Percentiles rank a stretch among this genome's conserved stretches.
Conservation (phyloP, 1,139 yeast genomes). For the Blastobotrys arbuscula region DNA sequence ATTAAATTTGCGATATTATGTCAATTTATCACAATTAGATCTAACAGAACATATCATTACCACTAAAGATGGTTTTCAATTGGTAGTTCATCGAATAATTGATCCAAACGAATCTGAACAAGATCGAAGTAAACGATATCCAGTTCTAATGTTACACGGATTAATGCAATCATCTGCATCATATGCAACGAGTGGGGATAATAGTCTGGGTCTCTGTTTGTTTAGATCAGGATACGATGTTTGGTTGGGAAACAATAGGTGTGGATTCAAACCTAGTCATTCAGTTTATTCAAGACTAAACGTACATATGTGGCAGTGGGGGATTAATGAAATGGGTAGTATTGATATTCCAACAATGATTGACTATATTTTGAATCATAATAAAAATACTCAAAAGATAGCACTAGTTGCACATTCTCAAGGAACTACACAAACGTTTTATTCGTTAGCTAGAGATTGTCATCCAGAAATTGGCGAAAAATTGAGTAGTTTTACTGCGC, state of each 20-base stretch:
- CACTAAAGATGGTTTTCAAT: slow-evolving; percentile 76
- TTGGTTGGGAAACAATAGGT: slow-evolving; percentile 90
- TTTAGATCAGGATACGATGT: slow-evolving; percentile 70
- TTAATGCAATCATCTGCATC: slow-evolving; percentile 83
- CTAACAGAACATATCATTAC: slow-evolving; percentile 53
- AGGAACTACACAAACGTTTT: slow-evolving; percentile 81
- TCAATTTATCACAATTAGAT: slow-evolving; percentile 52
- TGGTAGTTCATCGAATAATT: slow-evolving; percentile 58
- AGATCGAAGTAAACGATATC: slow-evolving; percentile 34
- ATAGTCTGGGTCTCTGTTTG: slow-evolving; percentile 66
- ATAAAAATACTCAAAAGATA: slow-evolving; percentile 43
- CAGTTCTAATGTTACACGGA: slow-evolving; percentile 78
- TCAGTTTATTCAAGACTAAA: slow-evolving; percentile 40
- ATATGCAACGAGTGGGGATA: slow-evolving; percentile 68
- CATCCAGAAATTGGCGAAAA: slow-evolving; percentile 41
- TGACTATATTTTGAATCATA: slow-evolving; percentile 46
- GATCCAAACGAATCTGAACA: slow-evolving; percentile 43
- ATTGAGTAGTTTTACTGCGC: slow-evolving; percentile 62
- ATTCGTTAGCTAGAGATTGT: slow-evolving; percentile 49
- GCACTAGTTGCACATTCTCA: slow-evolving; percentile 82
- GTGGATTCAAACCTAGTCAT: slow-evolving; percentile 74
- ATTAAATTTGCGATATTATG: slow-evolving; percentile 59
- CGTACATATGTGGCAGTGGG: slow-evolving; percentile 68
- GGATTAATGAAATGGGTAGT: slow-evolving; percentile 69
- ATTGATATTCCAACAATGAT: slow-evolving; percentile 72